These are phyloP conservation scores for Colletotrichum spinosum DNA, from an alignment of 2,329 filamentous ascomycete species.

Conservation along the genomic window DNA sequence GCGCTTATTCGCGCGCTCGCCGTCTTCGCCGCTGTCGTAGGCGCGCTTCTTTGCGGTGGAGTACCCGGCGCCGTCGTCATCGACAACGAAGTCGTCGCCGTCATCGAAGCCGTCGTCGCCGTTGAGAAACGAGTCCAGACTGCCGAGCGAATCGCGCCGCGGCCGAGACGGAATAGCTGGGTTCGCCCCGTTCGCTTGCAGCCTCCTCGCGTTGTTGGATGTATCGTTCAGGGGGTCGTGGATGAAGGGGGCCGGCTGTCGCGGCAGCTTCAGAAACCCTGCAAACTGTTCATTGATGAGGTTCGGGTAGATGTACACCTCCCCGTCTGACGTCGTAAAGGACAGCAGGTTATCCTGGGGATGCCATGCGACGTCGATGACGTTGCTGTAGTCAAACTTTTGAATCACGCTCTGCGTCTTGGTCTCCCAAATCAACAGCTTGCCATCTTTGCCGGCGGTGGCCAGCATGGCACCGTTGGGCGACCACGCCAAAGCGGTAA, in stretches of 20 bases:
- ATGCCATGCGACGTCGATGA: constrained; percentile 91
- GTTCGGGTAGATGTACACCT: constrained; percentile 89
- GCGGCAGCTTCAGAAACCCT: constrained; percentile 65
- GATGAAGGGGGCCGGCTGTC: constrained; percentile 86
- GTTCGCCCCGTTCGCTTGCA: constrained; percentile 45
- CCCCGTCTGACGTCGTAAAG: constrained; percentile 92
- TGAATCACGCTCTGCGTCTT: constrained; percentile 86
- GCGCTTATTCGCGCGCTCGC: constrained; percentile 59
- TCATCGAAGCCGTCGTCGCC: constrained; percentile 64
- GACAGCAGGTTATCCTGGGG: constrained; percentile 88
- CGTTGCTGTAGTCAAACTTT: constrained; percentile 82
- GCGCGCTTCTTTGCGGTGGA: constrained; percentile 68
- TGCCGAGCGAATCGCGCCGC: constrained; percentile 76
- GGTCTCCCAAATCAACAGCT: constrained; percentile 87
- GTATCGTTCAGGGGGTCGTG: constrained; percentile 81
- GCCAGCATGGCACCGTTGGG: constrained; percentile 92
- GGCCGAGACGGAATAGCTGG: constrained; percentile 45
- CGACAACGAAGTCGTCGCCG: constrained; percentile 87
- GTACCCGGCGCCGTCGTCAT: constrained; percentile 96
- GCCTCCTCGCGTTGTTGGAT: constrained; percentile 71
- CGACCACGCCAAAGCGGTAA: constrained; percentile 92
- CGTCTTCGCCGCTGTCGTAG: constrained; percentile 62
- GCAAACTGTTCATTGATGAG: constrained; percentile 71
- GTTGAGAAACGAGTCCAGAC: constrained; percentile 84
- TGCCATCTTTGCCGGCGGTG: constrained; percentile 75